Evolutionary conservation across 202 grass and related monocot species (phyloP), one percentile per base, ranked within the genome.

Genomic region (Brachypodium distachyon): DNA sequence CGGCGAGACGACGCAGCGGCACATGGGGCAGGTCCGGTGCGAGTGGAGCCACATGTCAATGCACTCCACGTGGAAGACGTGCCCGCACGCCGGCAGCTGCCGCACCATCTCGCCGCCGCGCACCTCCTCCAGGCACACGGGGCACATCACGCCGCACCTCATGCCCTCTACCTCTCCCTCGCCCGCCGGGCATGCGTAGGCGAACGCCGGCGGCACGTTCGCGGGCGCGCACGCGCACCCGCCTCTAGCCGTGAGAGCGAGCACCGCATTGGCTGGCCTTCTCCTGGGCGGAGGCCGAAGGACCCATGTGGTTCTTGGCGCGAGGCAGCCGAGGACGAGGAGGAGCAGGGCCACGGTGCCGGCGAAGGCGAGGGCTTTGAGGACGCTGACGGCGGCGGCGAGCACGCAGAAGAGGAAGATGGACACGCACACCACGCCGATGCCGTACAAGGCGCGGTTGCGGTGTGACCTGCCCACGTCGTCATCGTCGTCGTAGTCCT

Each of bases 21-120:
- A 87, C 33, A 83, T 16, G 10, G 85, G 86, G 60, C 85, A 87
- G 10, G 74, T 87, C 60, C 31, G 31, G 67, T 87, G 76, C n/a
- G n/a, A n/a, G n/a, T n/a, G n/a, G n/a, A n/a, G n/a, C n/a, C n/a
- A n/a, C n/a, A n/a, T n/a, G n/a, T 88, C 86, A 21, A 88, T 70
- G 69, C 86, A 88, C 34, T 8, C 55, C 2, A 84, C 81, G 57
- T 77, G 77, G 76, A 84, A 88, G 3, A 81, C 6, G 53, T 88
- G 86, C 55, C 48, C 27, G 55, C 86, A 88, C 38, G 67, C 73
- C 26, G 69, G 86, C 76, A 84, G 76, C 44, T 56, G 62, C 47
- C 81, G 73, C 38, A 75, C 77, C 76, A 67, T 57, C 63, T 88
- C 81, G 37, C 81, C 76, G 31, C 73, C 63, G 46, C 61, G 55